Base-by-base conservation (phyloP, 495 filamentous ascomycete genomes). In the Rhizodiscina lignyota region DNA sequence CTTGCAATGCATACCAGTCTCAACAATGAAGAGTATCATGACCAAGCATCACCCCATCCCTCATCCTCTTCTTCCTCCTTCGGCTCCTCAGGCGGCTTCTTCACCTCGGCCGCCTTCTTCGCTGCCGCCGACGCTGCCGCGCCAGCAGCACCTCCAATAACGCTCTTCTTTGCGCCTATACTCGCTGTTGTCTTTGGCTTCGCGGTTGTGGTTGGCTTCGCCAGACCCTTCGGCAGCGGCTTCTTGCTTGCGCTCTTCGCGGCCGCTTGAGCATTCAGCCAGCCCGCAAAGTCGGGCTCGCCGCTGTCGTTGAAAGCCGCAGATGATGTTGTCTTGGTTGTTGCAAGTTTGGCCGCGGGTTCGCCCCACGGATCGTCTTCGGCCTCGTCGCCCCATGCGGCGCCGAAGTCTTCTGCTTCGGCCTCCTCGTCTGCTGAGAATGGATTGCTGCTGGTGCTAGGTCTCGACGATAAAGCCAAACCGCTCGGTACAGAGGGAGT, bases 211-310 rank as follows among this genome's bases (percentile, higher is more conserved):
- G 45, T 56, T n/a, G 58, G 48, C 23, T 54, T 54, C 3, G 47
- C 50, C 32, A 91, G 47, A 0, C 85, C 83, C 54, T 87, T 94
- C 0, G 83, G 83, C 24, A 92, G 40, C 2, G 72, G 61, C 36
- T 76, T 80, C 37, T 70, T 66, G 1, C 46, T 33, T 2, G 26
- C 43, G 1, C 56, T 52, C 55, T 87, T 93, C 41, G 78, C 68
- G 44, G 77, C 60, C 15, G 74, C 68, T 55, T 92, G 84, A 12
- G 83, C 83, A 6, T 80, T 82, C 29, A 94, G 54, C 84, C 86
- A 92, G 4, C 82, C 83, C 15, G 84, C 86, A 56, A 94, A 94
- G 52, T 94, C 86, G 1, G 84, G 84, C 48, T 94, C 84, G 2
- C 75, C 77, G 21, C 76, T 74, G 47, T 91, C 83, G 40, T 85